These are phyloP conservation scores for Yamadazyma taylorii DNA, from an alignment of 1,139 yeast genomes.

Conservation along the genomic window DNA sequence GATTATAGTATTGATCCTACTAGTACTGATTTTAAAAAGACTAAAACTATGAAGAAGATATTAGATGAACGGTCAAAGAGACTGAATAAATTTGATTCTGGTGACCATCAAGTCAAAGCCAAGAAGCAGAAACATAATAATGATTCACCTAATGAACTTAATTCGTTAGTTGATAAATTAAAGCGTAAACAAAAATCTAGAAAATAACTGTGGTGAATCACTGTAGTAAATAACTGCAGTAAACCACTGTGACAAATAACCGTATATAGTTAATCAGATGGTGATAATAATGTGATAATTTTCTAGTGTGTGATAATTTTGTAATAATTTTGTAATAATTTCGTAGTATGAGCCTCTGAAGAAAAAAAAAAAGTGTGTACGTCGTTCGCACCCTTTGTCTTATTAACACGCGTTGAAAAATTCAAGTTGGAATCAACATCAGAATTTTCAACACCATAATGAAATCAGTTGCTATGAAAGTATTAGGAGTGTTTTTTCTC, in stretches of 20 bases:
- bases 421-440: neutral
- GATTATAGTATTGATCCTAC: conserved; percentile 93
- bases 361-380: neutral
- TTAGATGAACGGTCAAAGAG: conserved; percentile 73
- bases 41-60: conserved; percentile 81
- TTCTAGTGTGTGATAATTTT: too few relatives aligned
- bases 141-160: conserved; percentile 14
- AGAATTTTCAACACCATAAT: neutral
- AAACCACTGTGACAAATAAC: too few relatives aligned
- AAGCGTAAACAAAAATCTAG: conserved; percentile 28
- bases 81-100: conserved; percentile 13
- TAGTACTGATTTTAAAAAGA: conserved; percentile 82
- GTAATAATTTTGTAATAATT: too few relatives aligned
- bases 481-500: conserved; percentile 15
- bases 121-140: conserved; percentile 10
- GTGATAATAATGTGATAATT: too few relatives aligned
- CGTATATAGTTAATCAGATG: too few relatives aligned
- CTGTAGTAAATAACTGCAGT: neutral
- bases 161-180: conserved; percentile 36
- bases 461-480: conserved; percentile 6
- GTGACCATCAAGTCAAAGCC: conserved; percentile 3
- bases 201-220: too few relatives aligned
- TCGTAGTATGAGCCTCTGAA: neutral
- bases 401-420: conserved; percentile 6
- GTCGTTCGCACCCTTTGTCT: neutral